These are phyloP conservation scores for Entamoeba histolytica DNA, from an alignment of 208 protist genomes.

Conservation along the genomic window DNA sequence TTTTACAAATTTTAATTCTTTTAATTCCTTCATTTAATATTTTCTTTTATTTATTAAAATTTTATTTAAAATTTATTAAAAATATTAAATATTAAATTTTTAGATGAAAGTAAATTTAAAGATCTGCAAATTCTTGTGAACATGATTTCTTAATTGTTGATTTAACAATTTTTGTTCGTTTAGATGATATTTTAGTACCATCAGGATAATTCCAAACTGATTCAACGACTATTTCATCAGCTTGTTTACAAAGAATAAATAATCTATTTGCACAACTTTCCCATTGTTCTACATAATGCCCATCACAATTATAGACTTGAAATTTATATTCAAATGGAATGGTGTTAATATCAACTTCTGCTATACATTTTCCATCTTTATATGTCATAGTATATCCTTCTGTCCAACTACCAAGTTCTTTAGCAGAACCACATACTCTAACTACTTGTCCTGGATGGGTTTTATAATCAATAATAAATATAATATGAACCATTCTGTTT, in stretches of 20 bases:
- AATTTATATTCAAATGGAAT: background rate
- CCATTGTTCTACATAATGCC: background rate
- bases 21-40: too few relatives aligned
- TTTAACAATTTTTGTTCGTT: background rate
- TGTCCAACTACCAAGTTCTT: background rate
- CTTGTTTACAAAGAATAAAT: background rate
- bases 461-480: background rate
- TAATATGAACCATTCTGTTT: background rate
- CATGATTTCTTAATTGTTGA: background rate
- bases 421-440: background rate
- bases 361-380: background rate
- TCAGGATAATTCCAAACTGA: background rate
- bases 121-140: background rate
- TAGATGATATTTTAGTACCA: background rate
- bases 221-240: background rate
- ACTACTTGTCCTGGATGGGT: background rate
- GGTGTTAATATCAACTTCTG: background rate
- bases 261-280: background rate
- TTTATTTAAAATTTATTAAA: too few relatives aligned
- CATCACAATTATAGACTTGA: background rate
- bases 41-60: too few relatives aligned
- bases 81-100: too few relatives aligned
- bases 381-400: too few relatives aligned
- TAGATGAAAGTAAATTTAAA: too few relatives aligned
- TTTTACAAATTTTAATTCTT: too few relatives aligned